A percentile compares a stretch with the other conserved stretches of the same genome.
These are phyloP conservation scores for Oryza coarctata DNA, from an alignment of 176 grass and related monocot species.

Conservation along the genomic window DNA sequence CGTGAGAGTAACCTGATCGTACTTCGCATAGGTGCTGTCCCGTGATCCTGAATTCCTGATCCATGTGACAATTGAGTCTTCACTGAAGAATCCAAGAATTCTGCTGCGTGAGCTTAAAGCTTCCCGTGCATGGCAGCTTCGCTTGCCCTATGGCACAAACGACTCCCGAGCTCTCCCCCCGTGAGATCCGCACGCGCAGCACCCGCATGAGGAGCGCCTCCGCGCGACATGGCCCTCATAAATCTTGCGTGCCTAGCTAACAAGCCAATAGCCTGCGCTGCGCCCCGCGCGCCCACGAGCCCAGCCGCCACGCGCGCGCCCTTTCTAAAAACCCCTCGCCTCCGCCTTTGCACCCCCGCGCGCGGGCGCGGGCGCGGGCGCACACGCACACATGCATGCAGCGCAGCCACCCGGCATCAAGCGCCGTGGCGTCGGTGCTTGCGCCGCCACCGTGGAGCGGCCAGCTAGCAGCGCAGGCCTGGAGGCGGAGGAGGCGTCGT, in stretches of 20 bases:
- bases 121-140: background rate
- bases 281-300: background rate
- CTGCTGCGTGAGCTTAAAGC: too few relatives aligned
- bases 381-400: background rate
- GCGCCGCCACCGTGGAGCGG: background rate
- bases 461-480: background rate
- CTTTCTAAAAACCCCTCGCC: conserved; percentile 1
- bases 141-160: background rate
- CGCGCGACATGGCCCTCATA: conserved; percentile 43
- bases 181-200: conserved; percentile 20
- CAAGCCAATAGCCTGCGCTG: background rate
- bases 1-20: too few relatives aligned
- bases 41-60: too few relatives aligned
- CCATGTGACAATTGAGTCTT: too few relatives aligned
- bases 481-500: background rate
- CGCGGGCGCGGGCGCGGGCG: background rate
- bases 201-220: conserved; percentile 24
- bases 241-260: conserved; percentile 47
- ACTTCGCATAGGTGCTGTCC: too few relatives aligned
- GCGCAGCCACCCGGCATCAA: conserved; percentile 30
- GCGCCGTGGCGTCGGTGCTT: conserved; percentile 17
- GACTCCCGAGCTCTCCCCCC: conserved; percentile 5
- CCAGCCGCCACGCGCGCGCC: background rate
- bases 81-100: too few relatives aligned
- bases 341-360: background rate